Evolutionary conservation across 2,329 filamentous ascomycete genomes (phyloP).

Genomic region (Talaromyces sp.): DNA sequence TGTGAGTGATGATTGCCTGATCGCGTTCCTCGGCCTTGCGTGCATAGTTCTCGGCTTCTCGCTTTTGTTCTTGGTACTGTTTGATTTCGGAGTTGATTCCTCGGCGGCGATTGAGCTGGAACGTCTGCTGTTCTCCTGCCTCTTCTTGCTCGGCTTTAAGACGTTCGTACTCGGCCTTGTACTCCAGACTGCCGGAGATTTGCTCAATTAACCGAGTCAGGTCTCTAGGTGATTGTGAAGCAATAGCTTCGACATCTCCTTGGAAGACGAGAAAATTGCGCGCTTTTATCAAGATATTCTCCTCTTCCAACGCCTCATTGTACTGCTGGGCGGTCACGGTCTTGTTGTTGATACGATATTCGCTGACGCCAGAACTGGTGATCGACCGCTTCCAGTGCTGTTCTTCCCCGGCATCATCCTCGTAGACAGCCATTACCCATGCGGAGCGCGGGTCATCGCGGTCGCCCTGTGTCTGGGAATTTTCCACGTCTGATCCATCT

Average conservation of each 20-base stretch:
- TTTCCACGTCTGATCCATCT: slow-evolving; percentile 56
- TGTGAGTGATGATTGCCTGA: slow-evolving; percentile 84
- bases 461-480: slow-evolving; percentile 59
- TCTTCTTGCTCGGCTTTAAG: slow-evolving; percentile 83
- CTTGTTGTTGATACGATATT: slow-evolving; percentile 95
- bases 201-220: slow-evolving; percentile 93
- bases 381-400: slow-evolving; percentile 96
- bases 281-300: slow-evolving; percentile 97
- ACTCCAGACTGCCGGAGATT: slow-evolving; percentile 92
- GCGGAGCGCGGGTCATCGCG: slow-evolving; percentile 81
- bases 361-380: slow-evolving; percentile 79
- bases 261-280: slow-evolving; percentile 98
- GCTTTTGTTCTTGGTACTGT: slow-evolving; percentile 95
- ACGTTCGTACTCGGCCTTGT: slow-evolving; percentile 88
- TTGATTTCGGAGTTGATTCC: slow-evolving; percentile 98
- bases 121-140: slow-evolving; percentile 80
- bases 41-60: slow-evolving; percentile 89
- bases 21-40: slow-evolving; percentile 87
- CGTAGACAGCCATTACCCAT: slow-evolving; percentile 99
- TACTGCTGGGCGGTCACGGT: slow-evolving; percentile 86
- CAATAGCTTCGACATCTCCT: slow-evolving; percentile 95
- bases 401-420: slow-evolving; percentile 92
- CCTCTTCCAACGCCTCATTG: slow-evolving; percentile 83
- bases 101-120: slow-evolving; percentile 81
- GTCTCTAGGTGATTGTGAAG: slow-evolving; percentile 89